phyloP scores from a whole-genome alignment of 345 rosid species.

The Pugionium cornutum region DNA sequence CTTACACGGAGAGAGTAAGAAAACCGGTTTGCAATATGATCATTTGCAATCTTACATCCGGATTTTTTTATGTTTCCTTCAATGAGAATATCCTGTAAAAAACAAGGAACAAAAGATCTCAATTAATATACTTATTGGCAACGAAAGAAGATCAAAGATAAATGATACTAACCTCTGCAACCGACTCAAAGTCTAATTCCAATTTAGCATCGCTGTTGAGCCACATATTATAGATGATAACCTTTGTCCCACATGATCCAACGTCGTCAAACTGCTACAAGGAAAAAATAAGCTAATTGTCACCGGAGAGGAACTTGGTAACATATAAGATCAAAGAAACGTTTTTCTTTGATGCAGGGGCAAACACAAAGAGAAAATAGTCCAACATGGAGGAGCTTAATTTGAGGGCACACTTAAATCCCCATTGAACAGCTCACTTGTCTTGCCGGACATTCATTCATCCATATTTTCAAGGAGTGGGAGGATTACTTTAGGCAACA shows the following conservation, averaged over 20 bases:
- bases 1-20: constrained; percentile 88
- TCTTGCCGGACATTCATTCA: constrained; percentile 15
- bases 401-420: constrained; percentile 3
- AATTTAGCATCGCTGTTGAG: constrained; percentile 54
- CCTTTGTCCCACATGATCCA: constrained; percentile 83
- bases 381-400: constrained; percentile 2
- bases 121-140: constrained; percentile 19
- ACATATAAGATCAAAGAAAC: not conserved
- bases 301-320: constrained; percentile 17
- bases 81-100: constrained; percentile 73
- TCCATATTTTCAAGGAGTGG: constrained; percentile 4
- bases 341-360: not conserved
- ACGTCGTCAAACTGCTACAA: constrained; percentile 75
- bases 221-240: constrained; percentile 89
- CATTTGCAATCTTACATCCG: constrained; percentile 55
- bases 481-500: constrained; percentile 1
- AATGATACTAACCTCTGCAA: constrained; percentile 55
- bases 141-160: constrained; percentile 12
- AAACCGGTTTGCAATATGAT: constrained; percentile 66
- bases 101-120: constrained; percentile 21
- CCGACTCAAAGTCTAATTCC: constrained; percentile 81
- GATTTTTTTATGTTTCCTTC: constrained; percentile 58
- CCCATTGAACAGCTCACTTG: not conserved
- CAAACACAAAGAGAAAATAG: constrained; percentile 16
- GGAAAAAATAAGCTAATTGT: not conserved